Conservation (phyloP, 768 basidiomycete species). For the Podaxis sp. region DNA sequence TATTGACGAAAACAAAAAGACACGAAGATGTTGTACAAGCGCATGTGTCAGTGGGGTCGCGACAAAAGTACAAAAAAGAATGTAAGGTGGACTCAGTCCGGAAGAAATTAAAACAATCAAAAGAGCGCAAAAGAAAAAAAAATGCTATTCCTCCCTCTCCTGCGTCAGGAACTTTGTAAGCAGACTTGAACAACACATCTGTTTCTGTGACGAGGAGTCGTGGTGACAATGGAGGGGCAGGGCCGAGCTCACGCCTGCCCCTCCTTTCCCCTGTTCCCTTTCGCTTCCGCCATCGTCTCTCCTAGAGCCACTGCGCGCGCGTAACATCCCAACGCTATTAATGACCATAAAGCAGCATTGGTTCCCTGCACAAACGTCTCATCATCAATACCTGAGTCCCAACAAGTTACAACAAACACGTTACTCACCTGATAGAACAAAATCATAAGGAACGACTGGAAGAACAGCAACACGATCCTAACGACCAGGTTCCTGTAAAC, state of each 20-base stretch:
- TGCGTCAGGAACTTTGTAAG: constrained; percentile 5
- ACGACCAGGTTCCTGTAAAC: constrained; percentile 67
- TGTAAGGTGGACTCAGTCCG: constrained; percentile 10
- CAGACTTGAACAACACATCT: constrained; percentile 1
- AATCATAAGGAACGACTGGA: constrained; percentile 62
- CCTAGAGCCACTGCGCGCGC: constrained; percentile 61
- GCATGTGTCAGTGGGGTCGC: not conserved
- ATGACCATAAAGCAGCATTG: constrained; percentile 78
- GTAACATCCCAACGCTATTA: constrained; percentile 72
- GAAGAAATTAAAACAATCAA: constrained; percentile 11
- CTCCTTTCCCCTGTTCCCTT: constrained; percentile 58
- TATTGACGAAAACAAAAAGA: not conserved
- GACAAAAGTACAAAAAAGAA: not conserved
- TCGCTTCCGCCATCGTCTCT: constrained; percentile 68
- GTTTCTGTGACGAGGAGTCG: not conserved
- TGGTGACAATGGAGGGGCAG: constrained; percentile 5
- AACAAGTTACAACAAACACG: not conserved
- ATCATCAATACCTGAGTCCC: constrained; percentile 2
- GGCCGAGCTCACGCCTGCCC: constrained; percentile 47
- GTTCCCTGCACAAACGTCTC: constrained; percentile 56
- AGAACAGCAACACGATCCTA: constrained; percentile 59
- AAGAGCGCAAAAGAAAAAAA: constrained; percentile 10
- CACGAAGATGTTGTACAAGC: constrained; percentile 1
- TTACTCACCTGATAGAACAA: constrained; percentile 69
- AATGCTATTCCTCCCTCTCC: constrained; percentile 14